Evolutionary conservation across 805 yeast genomes (phyloP).

Genomic region (Cyberlindnera mrakii): DNA sequence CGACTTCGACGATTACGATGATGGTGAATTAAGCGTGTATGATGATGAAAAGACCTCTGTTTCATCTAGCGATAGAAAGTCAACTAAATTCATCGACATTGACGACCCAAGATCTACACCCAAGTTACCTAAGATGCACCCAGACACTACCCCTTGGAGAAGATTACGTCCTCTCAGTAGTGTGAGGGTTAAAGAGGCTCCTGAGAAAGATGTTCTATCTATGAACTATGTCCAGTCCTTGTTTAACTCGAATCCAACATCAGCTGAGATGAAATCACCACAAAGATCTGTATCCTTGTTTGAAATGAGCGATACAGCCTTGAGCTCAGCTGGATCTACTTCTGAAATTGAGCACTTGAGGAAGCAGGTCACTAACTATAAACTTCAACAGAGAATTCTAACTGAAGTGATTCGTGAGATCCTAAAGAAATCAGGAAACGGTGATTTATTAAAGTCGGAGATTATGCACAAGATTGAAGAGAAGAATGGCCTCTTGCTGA

Average conservation of each 20-base stretch:
- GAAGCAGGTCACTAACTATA: constrained; percentile 36
- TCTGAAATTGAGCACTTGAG: constrained; percentile 33
- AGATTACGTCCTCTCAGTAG: constrained; percentile 19
- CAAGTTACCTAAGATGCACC: constrained; percentile 28
- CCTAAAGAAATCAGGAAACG: constrained; percentile 14
- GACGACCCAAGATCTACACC: constrained; percentile 24
- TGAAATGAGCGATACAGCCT: constrained; percentile 11
- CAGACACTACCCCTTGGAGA: constrained; percentile 34
- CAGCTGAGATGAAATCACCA: constrained; percentile 7
- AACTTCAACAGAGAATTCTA: constrained; percentile 28
- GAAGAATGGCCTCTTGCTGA: constrained; percentile 15
- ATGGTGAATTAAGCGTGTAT: background rate
- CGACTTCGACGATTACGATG: background rate
- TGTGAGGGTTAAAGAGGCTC: constrained; percentile 7
- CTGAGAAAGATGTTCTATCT: constrained; percentile 6
- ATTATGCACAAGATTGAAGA: constrained; percentile 17
- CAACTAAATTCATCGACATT: constrained; percentile 19
- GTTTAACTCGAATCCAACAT: constrained; percentile 11
- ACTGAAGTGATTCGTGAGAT: constrained; percentile 25
- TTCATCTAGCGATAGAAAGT: constrained; percentile 5
- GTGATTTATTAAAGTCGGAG: constrained; percentile 18
- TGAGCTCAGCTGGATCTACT: constrained; percentile 10
- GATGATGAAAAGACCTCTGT: background rate
- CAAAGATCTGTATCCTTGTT: constrained; percentile 17
- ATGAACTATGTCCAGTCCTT: constrained; percentile 19